Base-by-base conservation (phyloP, 805 yeast species). In the Pichia occidentalis region DNA sequence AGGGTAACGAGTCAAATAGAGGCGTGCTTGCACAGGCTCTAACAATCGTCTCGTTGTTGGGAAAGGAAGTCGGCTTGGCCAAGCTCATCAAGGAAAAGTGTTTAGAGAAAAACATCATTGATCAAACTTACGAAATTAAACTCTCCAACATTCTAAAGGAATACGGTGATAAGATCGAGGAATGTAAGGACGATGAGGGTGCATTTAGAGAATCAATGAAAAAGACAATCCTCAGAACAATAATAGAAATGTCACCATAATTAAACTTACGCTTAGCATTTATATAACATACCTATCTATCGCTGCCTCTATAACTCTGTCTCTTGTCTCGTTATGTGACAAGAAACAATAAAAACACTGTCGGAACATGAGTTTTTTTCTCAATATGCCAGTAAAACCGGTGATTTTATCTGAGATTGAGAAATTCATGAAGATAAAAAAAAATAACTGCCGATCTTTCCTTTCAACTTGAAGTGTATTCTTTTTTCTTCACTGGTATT, bases 31-130 rank as follows among this genome's bases (percentile, higher is more conserved):
- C 57, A 7, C 49, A 56, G 32, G 45, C 61, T 7, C 45, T 61
- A 31, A 42, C 55, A 4, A 37, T 57, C 13, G 42, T 54, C 9
- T 39, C 53, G 7, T 35, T 62, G 6, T 33, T 51, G 4, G 45
- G 44, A 2, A 36, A 45, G 3, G 64, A 62, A 29, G 29, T 61
- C 6, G 60, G 57, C 18, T 35, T 62, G 21, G 65, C 65, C 1
- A 50, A 54, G 19, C 48, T 59, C 17, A 52, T 62, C 29, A 52
- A 57, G 32, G 41, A 44, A 5, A 59, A 60, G 29, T 52, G 57
- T 23, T 42, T 45, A 22, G 58, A 53, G 21, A 50, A 51, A 27
- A 36, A 47, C 3, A 37, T 60, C 4, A 36, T 58, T 9, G 51
- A 52, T 20, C 51, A 47, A 7, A 39, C 36, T 6, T 40, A 39